Evolutionary conservation across 2,329 filamentous ascomycete genomes (phyloP).

Genomic region (Leptographium wingfieldii): DNA sequence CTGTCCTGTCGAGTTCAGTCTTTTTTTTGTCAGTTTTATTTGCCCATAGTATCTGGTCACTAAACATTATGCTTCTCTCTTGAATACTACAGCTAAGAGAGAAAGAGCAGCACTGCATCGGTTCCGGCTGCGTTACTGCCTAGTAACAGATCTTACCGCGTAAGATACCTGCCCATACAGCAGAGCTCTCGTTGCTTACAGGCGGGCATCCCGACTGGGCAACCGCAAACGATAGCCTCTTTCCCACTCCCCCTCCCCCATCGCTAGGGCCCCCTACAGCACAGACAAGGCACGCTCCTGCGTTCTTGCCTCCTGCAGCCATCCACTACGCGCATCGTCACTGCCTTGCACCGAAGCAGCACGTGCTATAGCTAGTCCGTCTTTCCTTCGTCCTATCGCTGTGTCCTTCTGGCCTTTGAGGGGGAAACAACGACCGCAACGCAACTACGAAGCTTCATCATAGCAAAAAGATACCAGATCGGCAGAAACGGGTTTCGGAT

Average conservation of each 20-base stretch:
- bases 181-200: background rate
- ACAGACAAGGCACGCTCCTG: background rate
- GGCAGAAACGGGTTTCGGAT: background rate
- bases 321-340: background rate
- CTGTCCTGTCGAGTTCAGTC: background rate
- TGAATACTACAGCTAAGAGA: background rate
- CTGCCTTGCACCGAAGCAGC: background rate
- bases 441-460: background rate
- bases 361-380: background rate
- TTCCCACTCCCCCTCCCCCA: background rate
- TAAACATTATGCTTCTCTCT: background rate
- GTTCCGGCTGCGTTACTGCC: background rate
- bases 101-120: background rate
- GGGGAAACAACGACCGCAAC: background rate
- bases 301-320: background rate
- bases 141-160: background rate
- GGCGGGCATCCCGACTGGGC: background rate
- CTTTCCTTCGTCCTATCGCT: background rate
- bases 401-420: background rate
- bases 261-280: background rate
- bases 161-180: background rate
- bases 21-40: background rate
- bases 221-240: background rate
- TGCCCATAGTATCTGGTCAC: background rate
- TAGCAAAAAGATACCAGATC: background rate